phyloP scores from a whole-genome alignment of 257 asterid species.

The Solanum virginianum region DNA sequence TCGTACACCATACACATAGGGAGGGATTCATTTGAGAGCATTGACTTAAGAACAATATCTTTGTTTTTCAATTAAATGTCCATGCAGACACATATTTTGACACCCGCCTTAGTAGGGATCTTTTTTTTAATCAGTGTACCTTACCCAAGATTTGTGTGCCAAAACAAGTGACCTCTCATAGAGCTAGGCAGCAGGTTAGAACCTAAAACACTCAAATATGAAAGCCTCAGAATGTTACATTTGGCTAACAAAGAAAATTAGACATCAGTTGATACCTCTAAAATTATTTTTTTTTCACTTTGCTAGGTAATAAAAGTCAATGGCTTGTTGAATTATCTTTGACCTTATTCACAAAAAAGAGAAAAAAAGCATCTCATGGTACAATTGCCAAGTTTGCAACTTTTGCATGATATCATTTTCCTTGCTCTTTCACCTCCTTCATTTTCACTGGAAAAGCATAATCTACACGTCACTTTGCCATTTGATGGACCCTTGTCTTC shows the following conservation, averaged over 20 bases:
- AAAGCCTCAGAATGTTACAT: not conserved
- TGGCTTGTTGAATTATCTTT: not conserved
- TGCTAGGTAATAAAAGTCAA: not conserved
- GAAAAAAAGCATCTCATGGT: no score
- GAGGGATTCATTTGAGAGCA: not conserved
- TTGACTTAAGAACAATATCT: not conserved
- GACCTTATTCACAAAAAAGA: no score
- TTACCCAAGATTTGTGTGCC: not conserved
- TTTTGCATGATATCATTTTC: constrained; percentile 72
- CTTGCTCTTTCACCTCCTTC: constrained; percentile 80
- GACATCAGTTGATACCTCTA: not conserved
- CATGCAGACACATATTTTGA: not conserved
- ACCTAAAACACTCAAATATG: not conserved
- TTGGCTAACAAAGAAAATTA: not conserved
- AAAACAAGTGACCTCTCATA: not conserved
- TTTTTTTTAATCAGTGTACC: not conserved
- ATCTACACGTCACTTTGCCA: constrained; percentile 71
- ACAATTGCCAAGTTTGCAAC: no score
- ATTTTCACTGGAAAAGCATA: constrained; percentile 81
- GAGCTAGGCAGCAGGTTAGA: not conserved
- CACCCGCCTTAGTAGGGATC: not conserved
- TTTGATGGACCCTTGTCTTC: constrained; percentile 61
- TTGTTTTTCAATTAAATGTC: not conserved
- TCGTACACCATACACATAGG: not conserved
- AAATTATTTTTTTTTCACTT: not conserved